Base-by-base conservation (phyloP, 2,329 filamentous ascomycete species). In the Nemania sp. region DNA sequence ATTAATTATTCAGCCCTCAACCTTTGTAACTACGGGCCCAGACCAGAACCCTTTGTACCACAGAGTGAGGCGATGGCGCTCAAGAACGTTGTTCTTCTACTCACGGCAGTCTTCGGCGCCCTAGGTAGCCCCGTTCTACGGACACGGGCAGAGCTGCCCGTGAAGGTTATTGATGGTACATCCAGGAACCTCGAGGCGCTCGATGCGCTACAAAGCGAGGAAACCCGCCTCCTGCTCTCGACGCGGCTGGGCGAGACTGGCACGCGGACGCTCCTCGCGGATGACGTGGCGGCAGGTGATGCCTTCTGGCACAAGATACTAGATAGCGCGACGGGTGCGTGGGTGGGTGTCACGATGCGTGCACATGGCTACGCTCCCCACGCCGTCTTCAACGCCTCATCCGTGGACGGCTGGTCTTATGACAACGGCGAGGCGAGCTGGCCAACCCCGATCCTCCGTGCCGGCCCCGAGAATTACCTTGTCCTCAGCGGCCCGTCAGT, bases 381-480 rank as follows among this genome's bases (percentile, higher is more conserved):
- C 2, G 20, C 41, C 22, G 26, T 69, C 26, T 67, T 67, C 67
- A 71, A 69, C 43, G 60, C 60, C 4, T 69, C 63, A 13, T 35
- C 58, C 3, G 63, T 69, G 2, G 55, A n/a, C 1, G 6, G 11
- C 5, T 71, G 67, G 69, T 71, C 67, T 41, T 47, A 38, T 20
- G n/a, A n/a, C 45, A 57, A 47, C 32, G 67, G 60, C 18, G 54
- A 27, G 1, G 63, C 29, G 1, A 59, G 67, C 8, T 71, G 63
- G 63, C 67, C 63, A 0, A 64, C 66, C n/a, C 57, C 64, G n/a
- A 64, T 71, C 47, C 67, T 69, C 1, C 1, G 20, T 6, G 22
- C 63, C 6, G 67, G 64, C 54, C 67, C 69, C 1, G 63, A 66
- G 58, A 67, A 71, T 20, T 71, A 69, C 47, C 67, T 69, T 38